A percentile compares a stretch with the other conserved stretches of the same genome.
These are phyloP conservation scores for Taphrina sp. DNA, from an alignment of 1,139 yeast genomes.

Conservation along the genomic window DNA sequence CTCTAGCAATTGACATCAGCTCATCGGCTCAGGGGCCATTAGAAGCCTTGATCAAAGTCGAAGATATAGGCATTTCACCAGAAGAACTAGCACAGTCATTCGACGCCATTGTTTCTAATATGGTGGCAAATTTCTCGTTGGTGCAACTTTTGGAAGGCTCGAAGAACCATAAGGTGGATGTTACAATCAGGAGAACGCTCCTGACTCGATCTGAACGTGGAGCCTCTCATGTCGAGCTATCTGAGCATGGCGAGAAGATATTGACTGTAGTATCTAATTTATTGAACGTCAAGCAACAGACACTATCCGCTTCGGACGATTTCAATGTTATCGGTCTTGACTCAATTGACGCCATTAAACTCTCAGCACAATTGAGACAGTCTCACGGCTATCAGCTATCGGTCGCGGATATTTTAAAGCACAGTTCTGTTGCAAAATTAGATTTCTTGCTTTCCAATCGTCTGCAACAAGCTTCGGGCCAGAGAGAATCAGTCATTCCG, in stretches of 20 bases:
- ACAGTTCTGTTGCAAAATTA: conserved; percentile 34
- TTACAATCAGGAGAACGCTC: no score
- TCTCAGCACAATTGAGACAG: conserved; percentile 34
- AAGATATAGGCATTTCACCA: neutral
- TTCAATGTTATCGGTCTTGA: conserved; percentile 39
- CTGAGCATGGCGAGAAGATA: conserved; percentile 1
- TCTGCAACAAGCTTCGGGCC: neutral
- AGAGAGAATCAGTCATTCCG: neutral
- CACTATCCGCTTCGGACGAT: conserved; percentile 20
- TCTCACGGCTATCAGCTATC: conserved; percentile 29
- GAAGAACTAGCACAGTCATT: neutral
- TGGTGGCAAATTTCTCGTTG: neutral
- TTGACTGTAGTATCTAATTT: neutral
- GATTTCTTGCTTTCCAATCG: neutral
- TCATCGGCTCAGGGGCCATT: neutral
- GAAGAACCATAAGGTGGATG: neutral
- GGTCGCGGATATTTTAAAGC: conserved; percentile 34
- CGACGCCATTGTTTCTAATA: neutral
- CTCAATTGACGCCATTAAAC: conserved; percentile 39
- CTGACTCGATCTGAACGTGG: neutral
- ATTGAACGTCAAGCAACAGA: neutral
- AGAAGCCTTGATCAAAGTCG: neutral
- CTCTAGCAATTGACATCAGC: conserved; percentile 24
- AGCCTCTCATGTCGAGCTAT: neutral
- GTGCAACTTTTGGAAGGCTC: neutral